Base-by-base conservation (phyloP, 129 eudicot species). In the Flaveria robusta region DNA sequence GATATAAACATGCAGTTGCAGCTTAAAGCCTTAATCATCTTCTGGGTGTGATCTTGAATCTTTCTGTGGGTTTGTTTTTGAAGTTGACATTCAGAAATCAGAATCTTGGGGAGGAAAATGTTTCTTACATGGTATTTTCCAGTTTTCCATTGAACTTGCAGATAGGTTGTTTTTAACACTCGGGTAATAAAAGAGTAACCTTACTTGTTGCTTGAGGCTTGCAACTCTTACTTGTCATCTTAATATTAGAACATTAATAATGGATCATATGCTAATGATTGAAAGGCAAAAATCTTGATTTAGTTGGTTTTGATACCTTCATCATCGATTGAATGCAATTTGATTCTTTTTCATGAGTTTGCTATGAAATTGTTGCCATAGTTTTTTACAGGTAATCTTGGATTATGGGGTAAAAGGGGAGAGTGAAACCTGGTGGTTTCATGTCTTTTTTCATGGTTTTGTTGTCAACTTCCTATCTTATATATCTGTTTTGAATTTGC, bases 381-480 rank as follows among this genome's bases (percentile, higher is more conserved):
- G 24, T 5, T 50, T 4, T 50, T 16, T 50, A 50, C 56, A 3
- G 11, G 11, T 6, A 52, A 52, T 52, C 59, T 52, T 52, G 23
- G 59, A 52, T 52, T 19, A 52, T 52, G 22, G 22, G 58, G 7
- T 51, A 51, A 51, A 45, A 45, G 50, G 50, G 16, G 15, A 34
- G 50, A 45, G 50, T 12, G 50, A 45, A 51, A 16, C 58, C 58
- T 51, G 58, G 22, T 3, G 55, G 7, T 49, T 49, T 49, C 54
- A 49, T 11, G 2, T 4, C 0, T 50, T 51, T n/a, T n/a, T 51
- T 51, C 41, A 50, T 66, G 41, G 80, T 51, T 65, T 65, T 75
- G 16, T 62, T 74, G 29, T 0, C 42, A 26, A 42, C 26, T 9
- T 74, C 16, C 43, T 59, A 60, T 74, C 68, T 60, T 74, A 14